A percentile compares a stretch with the other conserved stretches of the same genome.
phyloP scores from a whole-genome alignment of 768 basidiomycete genomes.

The Serendipita sp. region DNA sequence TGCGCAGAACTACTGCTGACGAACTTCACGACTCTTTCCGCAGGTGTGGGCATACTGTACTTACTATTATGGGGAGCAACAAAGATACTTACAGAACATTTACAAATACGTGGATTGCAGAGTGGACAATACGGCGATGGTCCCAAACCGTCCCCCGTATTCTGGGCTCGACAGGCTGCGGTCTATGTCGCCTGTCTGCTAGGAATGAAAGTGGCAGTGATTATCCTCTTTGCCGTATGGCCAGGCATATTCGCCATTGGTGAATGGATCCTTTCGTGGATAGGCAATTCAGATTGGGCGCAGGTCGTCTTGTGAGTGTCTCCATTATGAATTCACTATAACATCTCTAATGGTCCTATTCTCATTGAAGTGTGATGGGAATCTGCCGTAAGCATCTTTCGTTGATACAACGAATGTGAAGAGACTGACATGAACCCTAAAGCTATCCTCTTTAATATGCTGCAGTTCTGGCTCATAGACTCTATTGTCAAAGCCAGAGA shows the following conservation, averaged over 20 bases:
- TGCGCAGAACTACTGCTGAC: neutral
- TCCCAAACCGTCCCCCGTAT: conserved; percentile 37
- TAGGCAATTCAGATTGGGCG: conserved; percentile 42
- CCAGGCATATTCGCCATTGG: conserved; percentile 58
- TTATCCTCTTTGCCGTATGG: conserved; percentile 53
- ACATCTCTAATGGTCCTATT: conserved; percentile 4
- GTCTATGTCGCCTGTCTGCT: conserved; percentile 70
- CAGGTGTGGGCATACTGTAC: conserved; percentile 77
- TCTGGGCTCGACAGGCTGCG: conserved; percentile 61
- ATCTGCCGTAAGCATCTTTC: conserved; percentile 42
- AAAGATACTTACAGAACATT: conserved; percentile 42
- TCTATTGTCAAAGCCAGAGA: conserved; percentile 62
- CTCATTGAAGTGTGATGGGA: conserved; percentile 56
- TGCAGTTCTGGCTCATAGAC: conserved; percentile 94
- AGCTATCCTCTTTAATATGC: conserved; percentile 58
- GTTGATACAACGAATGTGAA: neutral
- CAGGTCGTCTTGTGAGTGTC: conserved; percentile 66
- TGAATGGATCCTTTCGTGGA: conserved; percentile 78
- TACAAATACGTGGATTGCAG: conserved; percentile 58
- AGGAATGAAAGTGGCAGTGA: conserved; percentile 84
- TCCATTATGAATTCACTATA: neutral
- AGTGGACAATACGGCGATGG: conserved; percentile 83
- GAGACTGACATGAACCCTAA: neutral
- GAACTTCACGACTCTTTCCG: conserved; percentile 4
- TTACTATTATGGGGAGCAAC: conserved; percentile 48